Evolutionary conservation across 352 stramenopile species (phyloP), one percentile per base, ranked within the genome.

Genomic region (Globisporangium recalcitrans): DNA sequence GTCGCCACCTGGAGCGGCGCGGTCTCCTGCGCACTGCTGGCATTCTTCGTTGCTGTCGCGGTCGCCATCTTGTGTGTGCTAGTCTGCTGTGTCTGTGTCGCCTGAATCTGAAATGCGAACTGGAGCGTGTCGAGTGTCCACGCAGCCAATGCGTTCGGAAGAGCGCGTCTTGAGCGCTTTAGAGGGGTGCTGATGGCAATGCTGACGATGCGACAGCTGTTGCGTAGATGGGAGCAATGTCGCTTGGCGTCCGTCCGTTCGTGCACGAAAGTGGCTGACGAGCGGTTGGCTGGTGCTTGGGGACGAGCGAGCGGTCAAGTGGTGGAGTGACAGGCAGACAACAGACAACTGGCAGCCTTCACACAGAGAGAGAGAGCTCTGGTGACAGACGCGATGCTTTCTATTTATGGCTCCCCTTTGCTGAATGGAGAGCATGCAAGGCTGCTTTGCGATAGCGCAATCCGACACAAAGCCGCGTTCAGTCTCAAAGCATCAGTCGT

Each of bases 1-100:
- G 58, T 8, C 4, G 52, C 27, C 22, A 87, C 52, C 52, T 82
- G 63, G n/a, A 82, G 62, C 44, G 62, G 58, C 29, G 64, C 31
- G 31, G 79, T 62, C 10, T 85, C 70, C 40, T 73, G 29, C 29
- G 27, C 51, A 7, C 58, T 54, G 57, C 13, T 55, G 44, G 31
- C 51, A 5, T 21, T 52, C 14, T 49, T 48, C 46, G 61, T 55
- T 59, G 53, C 55, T 38, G 58, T 62, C 62, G 77, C 60, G 5
- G 70, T 67, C 36, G 75, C 68, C 73, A 81, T 80, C 14, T 21
- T 75, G 31, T 13, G 26, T 54, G 26, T 24, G 34, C 7, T 38
- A 22, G 10, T 51, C 6, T 27, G 4, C 3, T 36, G 48, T 34
- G 48, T 38, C 1, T 55, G 16, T 55, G 49, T 11, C 36, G 51